These are phyloP conservation scores for Podospora conica DNA, from an alignment of 495 filamentous ascomycete species.

Conservation along the genomic window DNA sequence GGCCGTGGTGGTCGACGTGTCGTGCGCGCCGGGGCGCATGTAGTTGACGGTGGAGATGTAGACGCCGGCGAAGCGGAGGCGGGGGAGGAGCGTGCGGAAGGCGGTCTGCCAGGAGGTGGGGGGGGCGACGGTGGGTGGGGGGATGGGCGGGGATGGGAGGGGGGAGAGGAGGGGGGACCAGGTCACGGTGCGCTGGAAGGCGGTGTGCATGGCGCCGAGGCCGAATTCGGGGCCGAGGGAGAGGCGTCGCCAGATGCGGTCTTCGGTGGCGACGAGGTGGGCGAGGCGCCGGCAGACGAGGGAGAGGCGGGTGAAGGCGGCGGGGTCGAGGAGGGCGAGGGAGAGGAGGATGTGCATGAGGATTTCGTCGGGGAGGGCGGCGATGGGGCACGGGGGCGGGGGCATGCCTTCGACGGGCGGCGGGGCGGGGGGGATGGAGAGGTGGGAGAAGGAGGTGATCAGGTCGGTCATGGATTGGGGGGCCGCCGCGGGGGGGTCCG, in stretches of 20 bases:
- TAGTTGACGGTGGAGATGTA: constrained; percentile 98
- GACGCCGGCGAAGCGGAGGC: constrained; percentile 86
- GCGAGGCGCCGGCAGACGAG: constrained; percentile 83
- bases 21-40: constrained; percentile 65
- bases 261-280: constrained; percentile 76
- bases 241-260: constrained; percentile 81
- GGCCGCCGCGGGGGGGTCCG: constrained; percentile 3
- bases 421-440: constrained; percentile 53
- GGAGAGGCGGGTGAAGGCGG: constrained; percentile 69
- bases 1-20: constrained; percentile 47
- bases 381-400: constrained; percentile 69
- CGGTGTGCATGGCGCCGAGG: constrained; percentile 76
- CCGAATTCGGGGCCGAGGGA: constrained; percentile 66
- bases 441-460: constrained; percentile 63
- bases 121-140: constrained; percentile 33
- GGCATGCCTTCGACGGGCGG: constrained; percentile 57
- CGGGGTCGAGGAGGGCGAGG: constrained; percentile 69
- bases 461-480: constrained; percentile 56
- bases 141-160: constrained; percentile 32
- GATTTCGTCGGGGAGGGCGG: constrained; percentile 73
- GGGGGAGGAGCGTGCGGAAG: constrained; percentile 67
- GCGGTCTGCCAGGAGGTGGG: constrained; percentile 56
- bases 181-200: constrained; percentile 55
- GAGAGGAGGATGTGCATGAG: constrained; percentile 55
- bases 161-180: constrained; percentile 49